phyloP scores from a whole-genome alignment of 2,329 filamentous ascomycete species.

The Penicillium sclerotiorum region DNA sequence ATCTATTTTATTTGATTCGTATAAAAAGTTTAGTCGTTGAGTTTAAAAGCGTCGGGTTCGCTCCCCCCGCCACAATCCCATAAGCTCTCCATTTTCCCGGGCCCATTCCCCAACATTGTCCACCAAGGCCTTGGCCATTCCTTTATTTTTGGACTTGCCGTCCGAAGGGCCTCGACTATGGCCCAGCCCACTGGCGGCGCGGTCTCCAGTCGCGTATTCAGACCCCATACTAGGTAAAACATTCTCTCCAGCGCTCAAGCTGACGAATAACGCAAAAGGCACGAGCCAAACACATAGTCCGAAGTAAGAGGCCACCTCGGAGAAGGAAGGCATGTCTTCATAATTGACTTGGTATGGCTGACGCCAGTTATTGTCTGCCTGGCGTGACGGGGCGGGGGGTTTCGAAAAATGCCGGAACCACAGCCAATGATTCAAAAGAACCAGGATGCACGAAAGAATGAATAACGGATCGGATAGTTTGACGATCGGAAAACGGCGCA shows the following conservation, averaged over 20 bases:
- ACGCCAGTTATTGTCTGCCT: slow-evolving; percentile 35
- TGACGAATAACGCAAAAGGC: slow-evolving; percentile 93
- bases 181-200: slow-evolving; percentile 27
- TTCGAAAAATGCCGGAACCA: slow-evolving; percentile 96
- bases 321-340: slow-evolving; percentile 72
- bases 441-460: slow-evolving; percentile 77
- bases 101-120: slow-evolving; percentile 63
- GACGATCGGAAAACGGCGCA: slow-evolving; percentile 74
- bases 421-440: slow-evolving; percentile 86
- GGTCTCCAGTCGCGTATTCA: slow-evolving; percentile 65
- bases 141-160: slow-evolving; percentile 54
- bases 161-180: slow-evolving; percentile 30
- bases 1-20: not conserved
- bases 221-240: slow-evolving; percentile 90
- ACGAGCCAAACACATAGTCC: slow-evolving; percentile 96
- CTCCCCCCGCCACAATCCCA: slow-evolving; percentile 65
- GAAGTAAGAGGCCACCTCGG: slow-evolving; percentile 94
- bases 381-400: slow-evolving; percentile 44
- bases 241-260: slow-evolving; percentile 90
- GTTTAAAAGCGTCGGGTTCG: slow-evolving; percentile 51
- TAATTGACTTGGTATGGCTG: slow-evolving; percentile 47
- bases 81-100: slow-evolving; percentile 62
- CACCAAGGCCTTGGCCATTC: slow-evolving; percentile 66
- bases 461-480: slow-evolving; percentile 88
- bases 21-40: not conserved